These are phyloP conservation scores for Fusarium xyrophilum DNA, from an alignment of 2,329 filamentous ascomycete genomes.

Conservation along the genomic window DNA sequence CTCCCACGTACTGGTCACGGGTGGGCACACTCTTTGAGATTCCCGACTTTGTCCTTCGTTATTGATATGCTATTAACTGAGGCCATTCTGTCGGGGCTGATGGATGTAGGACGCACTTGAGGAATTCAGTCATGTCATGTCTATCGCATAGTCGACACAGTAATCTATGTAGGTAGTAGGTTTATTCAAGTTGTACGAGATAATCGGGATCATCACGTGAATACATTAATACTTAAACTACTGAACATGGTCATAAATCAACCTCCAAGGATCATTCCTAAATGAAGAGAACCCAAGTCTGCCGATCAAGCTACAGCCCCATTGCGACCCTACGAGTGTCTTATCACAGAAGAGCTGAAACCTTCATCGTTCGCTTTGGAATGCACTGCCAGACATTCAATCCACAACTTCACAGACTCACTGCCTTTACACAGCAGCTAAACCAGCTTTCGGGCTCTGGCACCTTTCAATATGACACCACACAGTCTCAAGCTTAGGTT, in stretches of 20 bases:
- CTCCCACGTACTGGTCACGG: constrained; percentile 7
- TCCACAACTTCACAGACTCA: neutral
- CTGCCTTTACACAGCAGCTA: neutral
- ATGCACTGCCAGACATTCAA: constrained; percentile 6
- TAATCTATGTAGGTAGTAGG: neutral
- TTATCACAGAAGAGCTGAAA: neutral
- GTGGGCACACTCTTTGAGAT: constrained; percentile 1
- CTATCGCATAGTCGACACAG: neutral
- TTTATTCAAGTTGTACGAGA: neutral
- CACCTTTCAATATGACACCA: neutral
- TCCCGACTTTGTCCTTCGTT: neutral
- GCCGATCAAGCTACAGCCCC: too few relatives aligned
- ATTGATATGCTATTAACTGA: neutral
- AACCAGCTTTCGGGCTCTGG: constrained; percentile 10
- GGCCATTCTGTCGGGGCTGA: neutral
- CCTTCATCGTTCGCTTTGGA: neutral
- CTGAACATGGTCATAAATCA: neutral
- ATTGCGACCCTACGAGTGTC: neutral
- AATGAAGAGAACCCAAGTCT: neutral
- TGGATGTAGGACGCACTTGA: neutral
- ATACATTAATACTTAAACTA: too few relatives aligned
- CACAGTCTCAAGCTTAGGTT: constrained; percentile 12
- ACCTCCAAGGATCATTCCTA: neutral
- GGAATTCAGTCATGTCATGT: neutral
- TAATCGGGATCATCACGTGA: neutral